phyloP scores from a whole-genome alignment of 2,329 filamentous ascomycete genomes.

The Fulvia fulva region DNA sequence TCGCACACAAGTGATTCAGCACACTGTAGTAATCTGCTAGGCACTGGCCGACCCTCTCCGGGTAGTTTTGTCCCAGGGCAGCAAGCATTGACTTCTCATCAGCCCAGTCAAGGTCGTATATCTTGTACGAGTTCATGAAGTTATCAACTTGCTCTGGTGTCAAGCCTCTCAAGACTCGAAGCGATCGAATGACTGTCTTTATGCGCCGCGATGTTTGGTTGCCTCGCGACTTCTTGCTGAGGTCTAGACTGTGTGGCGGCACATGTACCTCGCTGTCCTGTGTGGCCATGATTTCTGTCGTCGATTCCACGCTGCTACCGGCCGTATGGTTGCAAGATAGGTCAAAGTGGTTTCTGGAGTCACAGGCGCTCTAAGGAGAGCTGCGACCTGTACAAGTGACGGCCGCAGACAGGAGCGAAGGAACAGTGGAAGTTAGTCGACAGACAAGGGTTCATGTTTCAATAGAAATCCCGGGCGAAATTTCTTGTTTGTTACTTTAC shows the following conservation, averaged over 20 bases:
- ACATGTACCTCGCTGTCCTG: background rate
- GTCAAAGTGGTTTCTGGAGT: background rate
- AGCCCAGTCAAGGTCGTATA: slow-evolving; percentile 30
- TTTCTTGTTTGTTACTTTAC: background rate
- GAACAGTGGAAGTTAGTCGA: background rate
- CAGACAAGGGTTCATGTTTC: background rate
- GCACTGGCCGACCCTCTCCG: slow-evolving; percentile 26
- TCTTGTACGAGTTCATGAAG: slow-evolving; percentile 30
- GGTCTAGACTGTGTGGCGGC: slow-evolving; percentile 3
- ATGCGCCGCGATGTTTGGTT: slow-evolving; percentile 17
- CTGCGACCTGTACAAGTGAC: background rate
- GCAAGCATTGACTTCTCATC: slow-evolving; percentile 28
- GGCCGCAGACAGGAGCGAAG: background rate
- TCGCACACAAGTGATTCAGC: slow-evolving; percentile 30
- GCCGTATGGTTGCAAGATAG: background rate
- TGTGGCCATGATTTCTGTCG: background rate
- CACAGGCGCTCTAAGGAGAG: background rate
- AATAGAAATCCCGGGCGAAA: background rate
- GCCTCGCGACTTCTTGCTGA: slow-evolving; percentile 16
- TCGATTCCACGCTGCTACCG: background rate
- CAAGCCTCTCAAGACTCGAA: slow-evolving; percentile 23
- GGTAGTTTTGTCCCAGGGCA: slow-evolving; percentile 26
- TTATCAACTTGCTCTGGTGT: slow-evolving; percentile 26
- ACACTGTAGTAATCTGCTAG: slow-evolving; percentile 29
- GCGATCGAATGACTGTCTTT: slow-evolving; percentile 26